Percentiles rank a stretch among this genome's conserved stretches.
These are phyloP conservation scores for Heterobasidion annosum DNA, from an alignment of 1,284 basidiomycete species.

Conservation along the genomic window DNA sequence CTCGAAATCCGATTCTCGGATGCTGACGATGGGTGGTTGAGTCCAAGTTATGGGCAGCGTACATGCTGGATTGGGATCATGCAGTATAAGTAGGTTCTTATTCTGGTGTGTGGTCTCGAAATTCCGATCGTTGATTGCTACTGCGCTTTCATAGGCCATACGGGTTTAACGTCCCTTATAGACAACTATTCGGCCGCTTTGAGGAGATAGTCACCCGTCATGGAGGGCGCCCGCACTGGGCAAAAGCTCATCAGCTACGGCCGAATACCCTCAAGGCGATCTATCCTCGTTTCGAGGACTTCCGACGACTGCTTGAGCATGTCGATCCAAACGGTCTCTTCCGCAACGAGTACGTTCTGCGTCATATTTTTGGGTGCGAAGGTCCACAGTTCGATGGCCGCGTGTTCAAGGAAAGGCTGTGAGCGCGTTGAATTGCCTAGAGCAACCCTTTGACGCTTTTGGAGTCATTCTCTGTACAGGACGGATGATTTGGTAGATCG, in stretches of 20 bases:
- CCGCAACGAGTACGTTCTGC: conserved; percentile 70
- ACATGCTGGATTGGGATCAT: conserved; percentile 96
- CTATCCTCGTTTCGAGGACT: conserved; percentile 84
- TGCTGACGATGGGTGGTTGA: conserved; percentile 90
- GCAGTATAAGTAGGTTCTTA: conserved; percentile 73
- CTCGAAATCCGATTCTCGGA: conserved; percentile 90
- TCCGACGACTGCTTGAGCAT: conserved; percentile 58
- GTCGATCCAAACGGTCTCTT: conserved; percentile 82
- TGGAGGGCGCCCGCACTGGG: conserved; percentile 93
- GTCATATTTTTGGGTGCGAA: conserved; percentile 58
- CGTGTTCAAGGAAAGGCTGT: conserved; percentile 38
- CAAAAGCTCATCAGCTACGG: conserved; percentile 80
- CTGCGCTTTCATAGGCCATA: conserved; percentile 60
- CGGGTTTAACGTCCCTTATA: conserved; percentile 82
- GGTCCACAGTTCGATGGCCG: conserved; percentile 36
- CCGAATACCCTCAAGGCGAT: conserved; percentile 57
- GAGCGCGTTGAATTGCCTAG: not conserved
- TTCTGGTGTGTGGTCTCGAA: not conserved
- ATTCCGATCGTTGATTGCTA: no score
- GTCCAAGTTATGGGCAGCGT: conserved; percentile 72
- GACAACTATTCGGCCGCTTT: conserved; percentile 73
- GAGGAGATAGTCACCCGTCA: conserved; percentile 69
- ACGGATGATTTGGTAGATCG: no score
- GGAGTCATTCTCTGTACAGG: no score
- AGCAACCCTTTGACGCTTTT: no score